Evolutionary conservation across 371 early-diverging fungal species (phyloP).

Genomic region (Scutellospora calospora): DNA sequence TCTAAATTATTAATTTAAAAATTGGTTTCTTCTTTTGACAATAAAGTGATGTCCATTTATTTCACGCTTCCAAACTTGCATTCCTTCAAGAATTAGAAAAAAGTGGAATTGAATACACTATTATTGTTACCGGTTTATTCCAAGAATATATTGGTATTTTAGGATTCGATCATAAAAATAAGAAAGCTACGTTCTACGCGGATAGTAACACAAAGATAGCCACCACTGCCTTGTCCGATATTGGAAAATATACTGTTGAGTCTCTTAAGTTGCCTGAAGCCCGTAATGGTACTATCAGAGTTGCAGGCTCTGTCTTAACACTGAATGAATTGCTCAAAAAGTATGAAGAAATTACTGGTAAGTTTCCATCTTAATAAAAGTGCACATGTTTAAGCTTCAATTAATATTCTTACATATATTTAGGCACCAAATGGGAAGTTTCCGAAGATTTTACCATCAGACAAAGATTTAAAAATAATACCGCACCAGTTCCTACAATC

Average conservation of each 20-base stretch:
- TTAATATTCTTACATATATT: neutral
- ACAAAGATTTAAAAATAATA: neutral
- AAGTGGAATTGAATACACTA: slow-evolving; percentile 35
- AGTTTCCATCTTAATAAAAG: neutral
- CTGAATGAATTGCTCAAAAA: slow-evolving; percentile 7
- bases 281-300: slow-evolving; percentile 17
- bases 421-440: slow-evolving; percentile 38
- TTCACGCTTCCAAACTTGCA: neutral
- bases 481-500: slow-evolving; percentile 1
- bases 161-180: slow-evolving; percentile 23
- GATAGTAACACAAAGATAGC: neutral
- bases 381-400: neutral
- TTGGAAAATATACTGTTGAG: slow-evolving; percentile 24
- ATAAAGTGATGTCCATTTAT: neutral
- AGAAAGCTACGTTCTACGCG: neutral
- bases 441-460: neutral
- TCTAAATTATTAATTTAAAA: neutral
- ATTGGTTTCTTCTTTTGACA: neutral
- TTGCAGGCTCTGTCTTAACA: neutral
- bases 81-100: neutral
- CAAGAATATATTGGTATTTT: neutral
- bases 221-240: neutral
- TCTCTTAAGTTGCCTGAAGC: slow-evolving; percentile 20
- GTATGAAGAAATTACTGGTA: slow-evolving; percentile 29
- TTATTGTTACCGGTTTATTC: neutral